Evolutionary conservation across 352 stramenopile genomes (phyloP).

Genomic region (Phytopythium oedochilum): DNA sequence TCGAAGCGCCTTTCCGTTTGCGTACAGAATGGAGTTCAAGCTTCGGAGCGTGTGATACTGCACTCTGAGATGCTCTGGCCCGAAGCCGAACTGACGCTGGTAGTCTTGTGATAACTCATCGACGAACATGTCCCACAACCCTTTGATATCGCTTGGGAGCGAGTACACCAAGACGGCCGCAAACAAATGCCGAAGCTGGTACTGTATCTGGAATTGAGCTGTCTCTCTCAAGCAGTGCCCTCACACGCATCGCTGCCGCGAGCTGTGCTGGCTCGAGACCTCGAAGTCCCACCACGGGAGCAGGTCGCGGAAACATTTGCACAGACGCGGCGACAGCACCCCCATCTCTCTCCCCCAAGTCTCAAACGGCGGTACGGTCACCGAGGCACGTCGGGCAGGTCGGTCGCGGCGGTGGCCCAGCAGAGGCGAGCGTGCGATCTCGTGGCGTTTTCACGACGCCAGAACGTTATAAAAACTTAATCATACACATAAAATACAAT

Average conservation of each 20-base stretch:
- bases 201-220: constrained; percentile 16
- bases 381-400: no score
- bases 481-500: no score
- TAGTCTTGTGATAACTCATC: constrained; percentile 12
- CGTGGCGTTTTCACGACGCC: no score
- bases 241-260: constrained; percentile 5
- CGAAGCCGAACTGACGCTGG: neutral
- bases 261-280: no score
- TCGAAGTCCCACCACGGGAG: no score
- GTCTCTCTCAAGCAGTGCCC: constrained; percentile 9
- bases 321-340: no score
- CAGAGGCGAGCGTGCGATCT: no score
- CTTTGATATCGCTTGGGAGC: neutral
- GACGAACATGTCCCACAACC: constrained; percentile 16
- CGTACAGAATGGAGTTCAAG: constrained; percentile 4
- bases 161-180: constrained; percentile 20
- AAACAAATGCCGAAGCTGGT: constrained; percentile 24
- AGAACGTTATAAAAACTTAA: no score
- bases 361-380: no score
- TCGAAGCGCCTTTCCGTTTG: constrained; percentile 4
- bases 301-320: no score
- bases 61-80: constrained; percentile 3
- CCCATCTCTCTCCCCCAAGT: no score
- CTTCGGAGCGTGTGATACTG: constrained; percentile 13
- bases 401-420: no score